Base-by-base conservation (phyloP, 805 yeast genomes). In the Ogataea nonfermentans region DNA sequence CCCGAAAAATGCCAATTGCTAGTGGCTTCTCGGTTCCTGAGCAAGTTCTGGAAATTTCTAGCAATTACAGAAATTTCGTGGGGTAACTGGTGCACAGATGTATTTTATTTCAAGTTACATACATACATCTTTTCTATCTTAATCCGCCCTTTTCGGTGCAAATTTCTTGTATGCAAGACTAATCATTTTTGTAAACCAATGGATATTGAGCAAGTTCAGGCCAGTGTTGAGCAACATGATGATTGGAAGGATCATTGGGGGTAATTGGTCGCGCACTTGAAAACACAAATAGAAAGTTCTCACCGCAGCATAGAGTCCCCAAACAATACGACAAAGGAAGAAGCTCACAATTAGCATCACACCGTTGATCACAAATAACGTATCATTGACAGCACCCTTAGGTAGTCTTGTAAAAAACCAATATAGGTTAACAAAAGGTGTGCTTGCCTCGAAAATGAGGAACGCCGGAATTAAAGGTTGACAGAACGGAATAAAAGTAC, bases 371-470 rank as follows among this genome's bases (percentile, higher is more conserved):
- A 76, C 56, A 36, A 79, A 74, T 9, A 77, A 40, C 47, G 56
- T 68, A 16, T 68, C 69, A 29, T 84, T 79, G 36, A 87, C 70
- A 3, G 78, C 62, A 3, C 84, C 85, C 1, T 71, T 71, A 1
- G 95, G 93, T 12, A 89, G 68, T 52, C 85, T 81, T 23, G 84
- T 73, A 24, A 88, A 80, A 62, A 83, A 90, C 96, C 97, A 93
- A 62, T 93, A 87, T 57, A 86, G 61, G 63, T 93, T 95, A 46
- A 93, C 96, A 64, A 93, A 93, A 7, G 98, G 98, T 2, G 97
- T 86, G 32, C 95, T 83, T 28, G 85, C 73, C 65, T 93, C 99
- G 62, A 84, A 93, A 35, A 85, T 59, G 52, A 93, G 70, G 59
- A 90, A 93, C 14, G 81, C 78, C 1, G 95, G 91, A 19, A 85